Conservation (phyloP, 177 flowering plant genomes). For the Tripterygium wilfordii region DNA sequence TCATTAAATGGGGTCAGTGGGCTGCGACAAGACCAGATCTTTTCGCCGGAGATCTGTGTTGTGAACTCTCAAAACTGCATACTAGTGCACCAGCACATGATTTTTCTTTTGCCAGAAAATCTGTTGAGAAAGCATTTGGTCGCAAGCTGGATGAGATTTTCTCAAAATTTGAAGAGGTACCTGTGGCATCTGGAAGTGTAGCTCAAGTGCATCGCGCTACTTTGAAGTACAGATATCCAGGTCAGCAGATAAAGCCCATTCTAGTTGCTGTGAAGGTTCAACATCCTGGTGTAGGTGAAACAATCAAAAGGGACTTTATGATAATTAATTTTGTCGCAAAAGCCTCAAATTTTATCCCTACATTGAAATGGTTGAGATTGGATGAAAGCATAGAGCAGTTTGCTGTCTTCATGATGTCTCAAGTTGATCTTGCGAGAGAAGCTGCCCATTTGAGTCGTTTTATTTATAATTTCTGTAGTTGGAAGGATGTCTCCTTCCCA, state of each 20-base stretch:
- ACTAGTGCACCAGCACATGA: constrained; percentile 47
- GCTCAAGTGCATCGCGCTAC: constrained; percentile 54
- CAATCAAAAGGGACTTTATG: constrained; percentile 73
- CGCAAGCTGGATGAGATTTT: constrained; percentile 43
- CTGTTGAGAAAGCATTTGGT: constrained; percentile 51
- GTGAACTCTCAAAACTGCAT: constrained; percentile 41
- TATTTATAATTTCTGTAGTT: constrained; percentile 74
- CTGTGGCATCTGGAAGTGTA: constrained; percentile 54
- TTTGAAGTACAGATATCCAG: constrained; percentile 35
- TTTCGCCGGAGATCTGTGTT: constrained; percentile 43
- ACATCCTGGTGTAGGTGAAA: constrained; percentile 87
- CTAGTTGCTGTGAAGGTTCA: constrained; percentile 88
- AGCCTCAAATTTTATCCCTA: constrained; percentile 58
- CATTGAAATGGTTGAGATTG: constrained; percentile 77
- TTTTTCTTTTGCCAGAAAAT: constrained; percentile 38
- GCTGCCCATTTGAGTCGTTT: constrained; percentile 91
- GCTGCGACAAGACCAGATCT: constrained; percentile 61
- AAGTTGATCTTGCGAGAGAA: constrained; percentile 97
- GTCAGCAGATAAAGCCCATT: constrained; percentile 44
- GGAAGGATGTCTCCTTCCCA: constrained; percentile 92
- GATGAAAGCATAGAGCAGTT: constrained; percentile 93
- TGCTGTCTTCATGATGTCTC: constrained; percentile 90
- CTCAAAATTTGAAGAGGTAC: constrained; percentile 40
- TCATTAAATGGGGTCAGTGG: constrained; percentile 62
- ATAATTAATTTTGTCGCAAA: constrained; percentile 68